phyloP scores from a whole-genome alignment of 1,139 yeast genomes.

The Geotrichum restrictum region DNA sequence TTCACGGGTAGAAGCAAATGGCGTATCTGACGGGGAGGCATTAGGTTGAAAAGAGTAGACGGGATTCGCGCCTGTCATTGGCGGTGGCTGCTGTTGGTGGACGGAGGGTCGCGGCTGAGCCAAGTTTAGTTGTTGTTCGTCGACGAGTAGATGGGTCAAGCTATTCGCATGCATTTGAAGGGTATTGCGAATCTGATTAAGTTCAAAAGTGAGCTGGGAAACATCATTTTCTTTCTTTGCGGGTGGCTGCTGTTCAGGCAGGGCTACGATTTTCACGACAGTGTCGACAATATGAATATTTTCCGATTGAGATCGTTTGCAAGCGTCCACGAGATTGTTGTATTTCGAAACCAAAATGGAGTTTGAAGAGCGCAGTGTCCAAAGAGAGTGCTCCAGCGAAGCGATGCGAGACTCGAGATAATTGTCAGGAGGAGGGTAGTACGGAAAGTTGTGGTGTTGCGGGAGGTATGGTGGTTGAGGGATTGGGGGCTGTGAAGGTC shows the following conservation, averaged over 20 bases:
- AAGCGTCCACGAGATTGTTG: constrained; percentile 16
- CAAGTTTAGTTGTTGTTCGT: constrained; percentile 5
- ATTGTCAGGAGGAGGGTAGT: constrained; percentile 19
- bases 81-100: neutral
- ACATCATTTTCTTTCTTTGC: neutral
- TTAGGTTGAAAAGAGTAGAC: constrained; percentile 12
- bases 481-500: constrained; percentile 17
- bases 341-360: constrained; percentile 15
- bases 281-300: constrained; percentile 16
- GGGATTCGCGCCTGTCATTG: neutral
- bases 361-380: constrained; percentile 20
- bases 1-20: constrained; percentile 33
- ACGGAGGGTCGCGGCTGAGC: constrained; percentile 1
- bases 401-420: constrained; percentile 24
- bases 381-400: constrained; percentile 26
- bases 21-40: constrained; percentile 15
- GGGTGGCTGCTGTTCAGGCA: neutral
- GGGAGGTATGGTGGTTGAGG: constrained; percentile 19
- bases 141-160: neutral
- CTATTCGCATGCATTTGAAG: constrained; percentile 21
- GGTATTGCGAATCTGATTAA: constrained; percentile 18
- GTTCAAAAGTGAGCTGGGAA: constrained; percentile 13
- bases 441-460: constrained; percentile 18
- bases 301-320: constrained; percentile 18
- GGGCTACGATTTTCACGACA: constrained; percentile 11